These are phyloP conservation scores for Cenchrus fungigraminus DNA, from an alignment of 176 grass and related monocot species.

Conservation along the genomic window DNA sequence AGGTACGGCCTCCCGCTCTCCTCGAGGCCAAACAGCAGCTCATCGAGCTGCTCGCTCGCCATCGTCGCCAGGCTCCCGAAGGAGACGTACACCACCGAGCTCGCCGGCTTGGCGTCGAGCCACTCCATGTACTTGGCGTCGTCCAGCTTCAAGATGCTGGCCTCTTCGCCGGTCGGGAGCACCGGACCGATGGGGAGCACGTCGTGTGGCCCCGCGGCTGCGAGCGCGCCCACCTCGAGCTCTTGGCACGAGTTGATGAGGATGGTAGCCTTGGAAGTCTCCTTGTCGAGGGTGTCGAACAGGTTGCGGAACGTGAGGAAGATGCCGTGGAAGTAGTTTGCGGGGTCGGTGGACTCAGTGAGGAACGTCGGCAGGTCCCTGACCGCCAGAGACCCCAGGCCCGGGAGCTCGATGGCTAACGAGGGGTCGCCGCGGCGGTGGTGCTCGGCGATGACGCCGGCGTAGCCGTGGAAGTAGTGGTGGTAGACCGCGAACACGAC, in stretches of 20 bases:
- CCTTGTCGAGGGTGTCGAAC: constrained; percentile 36
- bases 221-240: constrained; percentile 38
- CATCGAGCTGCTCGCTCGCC: constrained; percentile 37
- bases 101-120: constrained; percentile 53
- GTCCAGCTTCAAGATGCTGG: constrained; percentile 50
- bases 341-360: constrained; percentile 36
- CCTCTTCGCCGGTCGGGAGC: constrained; percentile 40
- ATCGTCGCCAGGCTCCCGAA: constrained; percentile 47
- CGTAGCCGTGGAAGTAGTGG: constrained; percentile 63
- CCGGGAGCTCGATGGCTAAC: constrained; percentile 39
- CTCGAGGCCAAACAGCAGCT: constrained; percentile 45
- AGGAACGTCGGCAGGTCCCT: constrained; percentile 54
- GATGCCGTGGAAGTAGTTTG: constrained; percentile 23
- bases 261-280: constrained; percentile 30
- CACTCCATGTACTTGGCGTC: constrained; percentile 59
- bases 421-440: constrained; percentile 34
- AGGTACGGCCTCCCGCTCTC: constrained; percentile 44
- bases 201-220: constrained; percentile 6
- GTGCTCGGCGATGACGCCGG: constrained; percentile 31
- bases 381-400: constrained; percentile 39
- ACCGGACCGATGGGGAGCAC: constrained; percentile 56
- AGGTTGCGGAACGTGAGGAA: constrained; percentile 46
- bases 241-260: constrained; percentile 57
- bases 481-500: constrained; percentile 62
- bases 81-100: constrained; percentile 64